Evolutionary conservation across 768 basidiomycete species (phyloP).

Genomic region (Boletus rubroflammeus): DNA sequence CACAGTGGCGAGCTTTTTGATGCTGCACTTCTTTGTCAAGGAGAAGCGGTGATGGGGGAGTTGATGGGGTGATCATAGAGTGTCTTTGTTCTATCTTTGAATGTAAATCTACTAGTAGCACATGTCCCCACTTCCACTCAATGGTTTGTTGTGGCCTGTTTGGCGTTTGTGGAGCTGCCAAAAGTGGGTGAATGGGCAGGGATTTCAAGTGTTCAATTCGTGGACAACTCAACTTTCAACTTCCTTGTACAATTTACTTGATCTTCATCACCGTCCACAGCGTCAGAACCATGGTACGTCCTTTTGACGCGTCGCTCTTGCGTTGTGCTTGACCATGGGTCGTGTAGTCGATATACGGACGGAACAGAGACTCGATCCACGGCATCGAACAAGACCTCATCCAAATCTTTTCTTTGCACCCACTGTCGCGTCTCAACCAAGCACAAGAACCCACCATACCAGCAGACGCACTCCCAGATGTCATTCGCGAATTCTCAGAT

Average conservation of each 20-base stretch:
- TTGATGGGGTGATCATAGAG: background rate
- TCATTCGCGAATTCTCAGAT: slow-evolving; percentile 61
- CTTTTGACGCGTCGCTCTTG: slow-evolving; percentile 6
- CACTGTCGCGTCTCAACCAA: slow-evolving; percentile 54
- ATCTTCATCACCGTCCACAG: slow-evolving; percentile 1
- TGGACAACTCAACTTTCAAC: slow-evolving; percentile 5
- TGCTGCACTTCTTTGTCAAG: slow-evolving; percentile 85
- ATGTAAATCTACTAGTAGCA: background rate
- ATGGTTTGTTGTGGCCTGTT: slow-evolving; percentile 17
- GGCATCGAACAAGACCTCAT: slow-evolving; percentile 69
- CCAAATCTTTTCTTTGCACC: slow-evolving; percentile 64
- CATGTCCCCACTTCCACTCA: too few relatives aligned
- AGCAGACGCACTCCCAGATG: slow-evolving; percentile 65
- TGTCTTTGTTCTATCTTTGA: background rate
- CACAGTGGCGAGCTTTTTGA: slow-evolving; percentile 71
- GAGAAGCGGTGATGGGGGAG: slow-evolving; percentile 46
- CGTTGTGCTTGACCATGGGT: background rate
- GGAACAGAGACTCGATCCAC: slow-evolving; percentile 66
- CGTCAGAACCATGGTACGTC: slow-evolving; percentile 25
- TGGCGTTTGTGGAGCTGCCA: slow-evolving; percentile 18
- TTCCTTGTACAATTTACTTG: slow-evolving; percentile 5
- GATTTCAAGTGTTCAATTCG: slow-evolving; percentile 1
- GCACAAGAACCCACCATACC: slow-evolving; percentile 64
- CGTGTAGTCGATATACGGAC: slow-evolving; percentile 40
- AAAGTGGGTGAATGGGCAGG: background rate